phyloP scores from a whole-genome alignment of 768 basidiomycete species.

The Collybiopsis confluens region DNA sequence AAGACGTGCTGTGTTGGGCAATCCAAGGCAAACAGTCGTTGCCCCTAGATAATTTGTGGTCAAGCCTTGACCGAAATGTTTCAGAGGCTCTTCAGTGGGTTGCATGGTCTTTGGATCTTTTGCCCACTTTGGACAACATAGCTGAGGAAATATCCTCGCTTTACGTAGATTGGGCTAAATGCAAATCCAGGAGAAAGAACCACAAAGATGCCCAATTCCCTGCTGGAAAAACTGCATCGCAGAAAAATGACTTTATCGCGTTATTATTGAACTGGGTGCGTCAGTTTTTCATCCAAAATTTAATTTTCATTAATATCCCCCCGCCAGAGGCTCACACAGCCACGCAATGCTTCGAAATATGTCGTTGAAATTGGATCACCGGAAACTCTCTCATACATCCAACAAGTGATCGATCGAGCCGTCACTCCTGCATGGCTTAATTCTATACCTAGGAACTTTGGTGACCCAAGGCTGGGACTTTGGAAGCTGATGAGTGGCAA shows the following conservation, averaged over 20 bases:
- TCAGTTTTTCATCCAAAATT: not conserved
- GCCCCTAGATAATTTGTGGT: not conserved
- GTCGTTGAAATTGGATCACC: not conserved
- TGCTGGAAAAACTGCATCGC: not conserved
- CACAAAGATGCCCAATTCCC: not conserved
- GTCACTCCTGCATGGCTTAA: slow-evolving; percentile 22
- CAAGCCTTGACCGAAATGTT: not conserved
- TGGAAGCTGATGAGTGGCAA: slow-evolving; percentile 36
- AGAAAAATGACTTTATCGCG: slow-evolving; percentile 5
- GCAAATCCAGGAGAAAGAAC: not conserved
- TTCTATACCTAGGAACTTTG: slow-evolving; percentile 23
- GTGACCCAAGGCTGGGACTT: slow-evolving; percentile 22
- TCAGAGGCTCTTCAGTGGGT: not conserved
- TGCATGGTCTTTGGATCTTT: not conserved
- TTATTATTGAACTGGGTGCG: slow-evolving; percentile 2
- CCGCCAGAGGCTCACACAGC: slow-evolving; percentile 1
- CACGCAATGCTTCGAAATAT: not conserved
- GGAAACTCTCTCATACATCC: slow-evolving; percentile 12
- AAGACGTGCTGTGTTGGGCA: not conserved
- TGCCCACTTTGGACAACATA: not conserved
- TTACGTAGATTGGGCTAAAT: not conserved
- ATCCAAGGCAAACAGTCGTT: not conserved
- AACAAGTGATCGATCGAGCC: slow-evolving; percentile 18
- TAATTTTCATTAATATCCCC: no score
- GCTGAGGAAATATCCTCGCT: not conserved